Base-by-base conservation (phyloP, 768 basidiomycete genomes). In the Suillus hirtellus region DNA sequence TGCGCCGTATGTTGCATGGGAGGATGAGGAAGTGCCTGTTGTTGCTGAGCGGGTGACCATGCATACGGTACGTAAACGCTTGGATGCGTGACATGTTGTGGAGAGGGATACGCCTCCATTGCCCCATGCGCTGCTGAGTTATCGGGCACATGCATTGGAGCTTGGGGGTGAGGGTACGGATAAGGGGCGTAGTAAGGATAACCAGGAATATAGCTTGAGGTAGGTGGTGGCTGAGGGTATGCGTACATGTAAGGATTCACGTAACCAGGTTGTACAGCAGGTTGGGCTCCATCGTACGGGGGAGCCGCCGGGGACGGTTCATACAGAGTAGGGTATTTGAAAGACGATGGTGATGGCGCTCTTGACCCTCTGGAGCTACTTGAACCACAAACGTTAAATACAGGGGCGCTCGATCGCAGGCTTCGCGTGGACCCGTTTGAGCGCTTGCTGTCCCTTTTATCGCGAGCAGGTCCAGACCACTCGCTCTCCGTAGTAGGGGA, bases 401-500 rank as follows among this genome's bases (percentile, higher is more conserved):
- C 77, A 63, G 75, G 80, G 31, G 80, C 83, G 60, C 76, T 78
- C 44, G 85, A 82, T 47, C 87, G 84, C 35, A 87, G 72, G 34
- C 88, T 86, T 63, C 87, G 83, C 9, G 84, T 84, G 4, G 87
- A 86, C 19, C 84, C 80, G 42, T 82, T 80, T 17, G 84, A 84
- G 63, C 81, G 82, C 58, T 81, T 80, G 49, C 75, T 73, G 61
- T 85, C 85, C 69, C 81, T 84, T 71, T 82, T 86, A 66, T 89
- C 87, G 47, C 85, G 80, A 59, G 79, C 78, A 6, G 84, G 81
- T 3, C 79, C 84, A 10, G 91, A 91, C 85, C 89, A 91, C 75
- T 93, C 91, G 73, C 90, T 91, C 75, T 93, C 91, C 19, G 90
- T 91, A 7, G 89, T 82, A 40, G 88, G 89, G 8, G 88, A 89